Base-by-base conservation (phyloP, 176 grass and related monocot genomes). In the Miscanthus lutarioriparius region DNA sequence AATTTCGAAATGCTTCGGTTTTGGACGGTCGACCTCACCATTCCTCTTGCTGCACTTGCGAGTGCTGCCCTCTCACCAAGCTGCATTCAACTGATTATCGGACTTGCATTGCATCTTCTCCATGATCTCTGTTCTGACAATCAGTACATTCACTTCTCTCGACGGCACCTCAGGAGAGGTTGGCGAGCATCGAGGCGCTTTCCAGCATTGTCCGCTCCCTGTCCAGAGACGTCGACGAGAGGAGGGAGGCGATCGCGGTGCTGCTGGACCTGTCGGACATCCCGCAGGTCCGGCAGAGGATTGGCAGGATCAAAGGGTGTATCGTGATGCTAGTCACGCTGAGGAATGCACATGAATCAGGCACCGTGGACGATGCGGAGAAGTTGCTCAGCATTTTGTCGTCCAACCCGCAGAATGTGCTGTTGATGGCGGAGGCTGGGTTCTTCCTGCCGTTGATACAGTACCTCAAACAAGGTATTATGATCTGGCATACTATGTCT, bases 371-470 rank as follows among this genome's bases (percentile, higher is more conserved):
- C 23, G 87, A 82, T 13, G 87, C 85, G 0, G 86, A 85, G 33
- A 95, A 64, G 76, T 84, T 97, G 63, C 72, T 93, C 11, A 16
- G 79, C 70, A 87, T 89, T 53, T 65, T 97, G 72, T 94, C 95
- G 0, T 77, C 73, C 54, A 93, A 84, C 67, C 85, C 92, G 0
- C 95, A 97, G 53, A 97, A 97, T 86, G 95, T 95, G 45, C 85
- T 97, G 37, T 80, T 97, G 16, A 95, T 95, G 95, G 92, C 91
- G 8, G 92, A 97, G 85, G 88, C 92, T 74, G 92, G 92, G 19
- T 97, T 93, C 70, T 97, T 95, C 64, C 70, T 19, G 4, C 95
- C 95, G 13, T 36, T 93, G 81, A 83, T 93, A 72, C 82, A 83
- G 48, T 92, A 91, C 79, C 79, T 97, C 4, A 93, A 91, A 79